Percentiles rank a stretch among this genome's conserved stretches.
These are phyloP conservation scores for Toxicodendron radicans DNA, from an alignment of 345 rosid species.

Conservation along the genomic window DNA sequence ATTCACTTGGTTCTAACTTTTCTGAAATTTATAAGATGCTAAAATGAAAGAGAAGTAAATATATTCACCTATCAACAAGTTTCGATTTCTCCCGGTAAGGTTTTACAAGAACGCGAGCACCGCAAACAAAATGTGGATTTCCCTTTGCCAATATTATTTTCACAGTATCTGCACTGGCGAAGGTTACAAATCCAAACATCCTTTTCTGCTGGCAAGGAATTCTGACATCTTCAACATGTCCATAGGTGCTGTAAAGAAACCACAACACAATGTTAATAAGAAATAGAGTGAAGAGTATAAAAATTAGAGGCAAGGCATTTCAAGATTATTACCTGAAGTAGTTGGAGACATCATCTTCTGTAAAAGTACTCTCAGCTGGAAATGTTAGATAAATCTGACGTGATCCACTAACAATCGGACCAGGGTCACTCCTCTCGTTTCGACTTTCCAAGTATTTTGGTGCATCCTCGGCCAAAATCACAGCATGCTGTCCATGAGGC, in stretches of 20 bases:
- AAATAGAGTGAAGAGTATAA: background rate
- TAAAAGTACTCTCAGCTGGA: constrained; percentile 63
- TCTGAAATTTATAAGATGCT: background rate
- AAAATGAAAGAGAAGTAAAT: background rate
- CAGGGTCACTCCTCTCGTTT: constrained; percentile 44
- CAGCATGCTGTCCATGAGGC: constrained; percentile 77
- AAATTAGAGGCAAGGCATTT: constrained; percentile 1
- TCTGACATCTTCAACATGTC: constrained; percentile 69
- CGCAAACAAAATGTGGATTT: constrained; percentile 72
- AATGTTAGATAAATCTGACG: constrained; percentile 68
- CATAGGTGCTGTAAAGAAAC: constrained; percentile 42
- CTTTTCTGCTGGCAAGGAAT: constrained; percentile 70
- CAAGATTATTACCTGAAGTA: constrained; percentile 45
- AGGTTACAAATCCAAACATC: constrained; percentile 76
- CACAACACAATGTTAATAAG: constrained; percentile 7
- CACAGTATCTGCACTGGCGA: constrained; percentile 55
- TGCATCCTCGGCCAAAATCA: constrained; percentile 61
- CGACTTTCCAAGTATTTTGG: constrained; percentile 41
- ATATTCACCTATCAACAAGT: constrained; percentile 54
- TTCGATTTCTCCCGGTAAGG: constrained; percentile 70
- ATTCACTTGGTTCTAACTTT: background rate
- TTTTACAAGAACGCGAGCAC: constrained; percentile 70
- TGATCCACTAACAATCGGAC: constrained; percentile 49
- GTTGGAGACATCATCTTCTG: constrained; percentile 65
- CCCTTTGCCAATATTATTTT: constrained; percentile 57